phyloP scores from a whole-genome alignment of 2,329 filamentous ascomycete species.

The Bertia moriformis region DNA sequence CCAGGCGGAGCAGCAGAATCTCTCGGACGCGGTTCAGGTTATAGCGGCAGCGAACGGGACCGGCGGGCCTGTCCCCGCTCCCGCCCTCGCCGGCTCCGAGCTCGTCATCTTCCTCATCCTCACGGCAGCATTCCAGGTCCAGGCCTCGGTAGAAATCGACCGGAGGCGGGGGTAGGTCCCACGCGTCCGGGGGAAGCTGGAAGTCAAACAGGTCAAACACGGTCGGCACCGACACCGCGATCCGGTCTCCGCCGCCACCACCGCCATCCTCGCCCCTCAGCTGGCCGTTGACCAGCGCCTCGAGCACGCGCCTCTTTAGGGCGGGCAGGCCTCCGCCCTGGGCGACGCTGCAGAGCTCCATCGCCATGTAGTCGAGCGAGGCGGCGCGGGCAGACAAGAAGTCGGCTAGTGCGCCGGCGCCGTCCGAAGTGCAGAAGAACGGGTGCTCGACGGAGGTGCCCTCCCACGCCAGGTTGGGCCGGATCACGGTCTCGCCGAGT shows the following conservation, averaged over 20 bases:
- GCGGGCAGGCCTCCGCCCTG: conserved; percentile 57
- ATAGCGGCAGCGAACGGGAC: conserved; percentile 46
- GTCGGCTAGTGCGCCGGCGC: conserved; percentile 57
- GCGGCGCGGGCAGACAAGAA: conserved; percentile 67
- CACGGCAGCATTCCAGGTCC: conserved; percentile 51
- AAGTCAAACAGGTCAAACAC: conserved; percentile 94
- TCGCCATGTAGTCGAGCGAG: conserved; percentile 70
- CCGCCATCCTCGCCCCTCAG: conserved; percentile 49
- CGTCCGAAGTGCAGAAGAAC: conserved; percentile 55
- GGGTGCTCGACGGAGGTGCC: conserved; percentile 41
- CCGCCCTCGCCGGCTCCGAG: no score
- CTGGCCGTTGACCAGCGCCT: conserved; percentile 67
- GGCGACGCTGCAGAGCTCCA: conserved; percentile 68
- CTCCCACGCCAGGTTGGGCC: conserved; percentile 61
- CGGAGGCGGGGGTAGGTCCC: conserved; percentile 32
- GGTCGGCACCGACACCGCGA: conserved; percentile 56
- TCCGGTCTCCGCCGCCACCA: conserved; percentile 51
- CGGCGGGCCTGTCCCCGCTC: conserved; percentile 14
- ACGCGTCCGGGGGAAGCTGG: conserved; percentile 37
- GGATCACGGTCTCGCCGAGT: conserved; percentile 55
- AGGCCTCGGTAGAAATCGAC: conserved; percentile 49
- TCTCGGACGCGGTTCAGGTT: conserved; percentile 61
- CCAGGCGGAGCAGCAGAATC: conserved; percentile 55
- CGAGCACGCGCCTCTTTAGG: conserved; percentile 52
- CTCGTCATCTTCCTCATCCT: conserved; percentile 43